A percentile compares a stretch with the other conserved stretches of the same genome.
These are phyloP conservation scores for Aspergillus neotritici DNA, from an alignment of 2,329 filamentous ascomycete genomes.

Conservation along the genomic window DNA sequence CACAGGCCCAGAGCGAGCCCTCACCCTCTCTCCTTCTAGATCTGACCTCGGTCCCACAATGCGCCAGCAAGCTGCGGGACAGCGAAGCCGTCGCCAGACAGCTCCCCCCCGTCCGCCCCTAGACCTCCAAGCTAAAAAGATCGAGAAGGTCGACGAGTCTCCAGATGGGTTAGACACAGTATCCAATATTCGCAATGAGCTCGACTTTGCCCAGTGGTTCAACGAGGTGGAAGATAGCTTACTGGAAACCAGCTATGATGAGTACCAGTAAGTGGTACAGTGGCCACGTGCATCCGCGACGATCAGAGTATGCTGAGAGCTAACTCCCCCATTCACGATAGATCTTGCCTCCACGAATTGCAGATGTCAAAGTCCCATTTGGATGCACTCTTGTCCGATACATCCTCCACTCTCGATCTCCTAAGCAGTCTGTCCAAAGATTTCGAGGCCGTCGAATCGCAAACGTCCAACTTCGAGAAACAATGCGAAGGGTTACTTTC, in stretches of 20 bases:
- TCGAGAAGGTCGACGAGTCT: slow-evolving; percentile 10
- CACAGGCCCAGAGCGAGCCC: background rate
- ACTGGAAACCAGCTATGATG: slow-evolving; percentile 74
- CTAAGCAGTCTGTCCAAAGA: slow-evolving; percentile 75
- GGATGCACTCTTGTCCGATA: slow-evolving; percentile 69
- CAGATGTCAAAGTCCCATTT: slow-evolving; percentile 76
- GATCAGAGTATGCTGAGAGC: background rate
- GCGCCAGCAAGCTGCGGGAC: slow-evolving; percentile 26
- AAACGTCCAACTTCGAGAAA: slow-evolving; percentile 87
- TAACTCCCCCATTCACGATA: slow-evolving; percentile 27
- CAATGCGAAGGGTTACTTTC: slow-evolving; percentile 83
- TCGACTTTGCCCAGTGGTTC: slow-evolving; percentile 58
- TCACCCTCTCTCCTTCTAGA: background rate
- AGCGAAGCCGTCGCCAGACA: slow-evolving; percentile 34
- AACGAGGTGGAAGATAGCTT: slow-evolving; percentile 59
- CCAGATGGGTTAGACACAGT: slow-evolving; percentile 13
- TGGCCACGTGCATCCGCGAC: background rate
- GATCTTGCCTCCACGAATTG: slow-evolving; percentile 74
- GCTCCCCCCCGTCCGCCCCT: slow-evolving; percentile 31
- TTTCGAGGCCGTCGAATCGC: slow-evolving; percentile 79
- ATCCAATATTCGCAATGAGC: slow-evolving; percentile 49
- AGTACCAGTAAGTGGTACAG: slow-evolving; percentile 62
- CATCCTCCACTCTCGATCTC: slow-evolving; percentile 67
- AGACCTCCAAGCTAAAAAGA: slow-evolving; percentile 22
- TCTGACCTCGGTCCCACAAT: slow-evolving; percentile 14